Evolutionary conservation across 805 yeast species (phyloP).

Genomic region (Ogataea thermomethanolica): DNA sequence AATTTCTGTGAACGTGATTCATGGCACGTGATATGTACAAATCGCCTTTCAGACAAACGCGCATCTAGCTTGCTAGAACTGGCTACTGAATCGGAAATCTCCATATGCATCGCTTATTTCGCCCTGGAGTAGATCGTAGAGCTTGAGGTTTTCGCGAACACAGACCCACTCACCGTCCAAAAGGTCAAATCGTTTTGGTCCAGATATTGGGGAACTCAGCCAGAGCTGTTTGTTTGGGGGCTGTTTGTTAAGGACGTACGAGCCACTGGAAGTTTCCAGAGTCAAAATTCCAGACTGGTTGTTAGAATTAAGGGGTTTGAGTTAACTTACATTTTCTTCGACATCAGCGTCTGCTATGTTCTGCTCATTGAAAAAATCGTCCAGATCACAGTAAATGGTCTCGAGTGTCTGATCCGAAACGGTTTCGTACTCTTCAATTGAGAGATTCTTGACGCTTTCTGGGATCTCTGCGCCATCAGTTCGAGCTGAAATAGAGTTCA

Average conservation of each 20-base stretch:
- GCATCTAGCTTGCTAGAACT: constrained; percentile 1
- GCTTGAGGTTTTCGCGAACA: constrained; percentile 55
- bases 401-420: constrained; percentile 71
- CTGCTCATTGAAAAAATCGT: constrained; percentile 54
- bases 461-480: constrained; percentile 58
- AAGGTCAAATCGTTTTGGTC: constrained; percentile 84
- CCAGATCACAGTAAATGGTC: constrained; percentile 60
- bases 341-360: constrained; percentile 54
- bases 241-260: constrained; percentile 92
- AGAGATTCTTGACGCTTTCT: constrained; percentile 45
- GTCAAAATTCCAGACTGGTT: constrained; percentile 68
- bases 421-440: constrained; percentile 55
- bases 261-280: constrained; percentile 67
- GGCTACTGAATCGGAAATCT: constrained; percentile 21
- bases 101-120: constrained; percentile 42
- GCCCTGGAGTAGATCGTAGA: constrained; percentile 44
- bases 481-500: constrained; percentile 28
- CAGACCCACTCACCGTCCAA: constrained; percentile 76
- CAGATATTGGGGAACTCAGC: constrained; percentile 90
- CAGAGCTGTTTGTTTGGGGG: constrained; percentile 97
- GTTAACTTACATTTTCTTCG: constrained; percentile 53
- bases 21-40: not conserved
- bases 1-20: not conserved
- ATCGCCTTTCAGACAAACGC: not conserved
- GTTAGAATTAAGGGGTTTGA: constrained; percentile 2